Base-by-base conservation (phyloP, 2,329 filamentous ascomycete species). In the Trichothecium sympodiale region DNA sequence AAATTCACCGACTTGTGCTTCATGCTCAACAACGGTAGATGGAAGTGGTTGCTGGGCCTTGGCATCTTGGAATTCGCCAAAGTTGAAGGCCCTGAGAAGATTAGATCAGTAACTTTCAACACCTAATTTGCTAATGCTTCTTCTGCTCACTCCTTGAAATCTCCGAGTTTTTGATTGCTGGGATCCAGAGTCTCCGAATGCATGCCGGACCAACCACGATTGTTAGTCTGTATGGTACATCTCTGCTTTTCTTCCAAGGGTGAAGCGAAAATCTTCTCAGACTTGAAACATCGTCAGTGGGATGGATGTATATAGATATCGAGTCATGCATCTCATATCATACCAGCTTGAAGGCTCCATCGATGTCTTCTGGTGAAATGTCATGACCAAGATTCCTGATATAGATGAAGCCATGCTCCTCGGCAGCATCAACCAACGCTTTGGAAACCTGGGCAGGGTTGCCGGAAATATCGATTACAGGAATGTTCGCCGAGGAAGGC, bases 131-230 rank as follows among this genome's bases (percentile, higher is more conserved):
- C 10, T 17, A 32, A 14, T 14, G 13, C 30, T 16, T 32, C 13
- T 17, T 32, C 13, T 17, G 9, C 16, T 7, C 60, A 88, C 84
- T 94, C 85, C 67, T 94, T 94, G 48, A 85, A 86, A 52, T 94
- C 87, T 13, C 85, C 84, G 23, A 78, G 67, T 79, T 86, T 76
- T 56, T 95, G 87, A 38, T 78, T 77, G 46, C 78, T 76, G 3
- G 88, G 86, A 54, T 96, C 89, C 9, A 96, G 64, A 1, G 81
- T 89, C 61, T 98, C 89, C 10, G 77, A 76, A 50, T 89, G 82
- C 82, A 94, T 88, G 13, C 77, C 77, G 2, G 83, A 75, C 87
- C 88, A 98, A 40, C 89, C 91, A 29, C 78, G 75, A 52, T 96
- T 96, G 64, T 91, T 69, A 18, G 77, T 76, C 47, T 77, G 69